phyloP scores from a whole-genome alignment of 129 eudicot genomes.

The Tagetes patula region DNA sequence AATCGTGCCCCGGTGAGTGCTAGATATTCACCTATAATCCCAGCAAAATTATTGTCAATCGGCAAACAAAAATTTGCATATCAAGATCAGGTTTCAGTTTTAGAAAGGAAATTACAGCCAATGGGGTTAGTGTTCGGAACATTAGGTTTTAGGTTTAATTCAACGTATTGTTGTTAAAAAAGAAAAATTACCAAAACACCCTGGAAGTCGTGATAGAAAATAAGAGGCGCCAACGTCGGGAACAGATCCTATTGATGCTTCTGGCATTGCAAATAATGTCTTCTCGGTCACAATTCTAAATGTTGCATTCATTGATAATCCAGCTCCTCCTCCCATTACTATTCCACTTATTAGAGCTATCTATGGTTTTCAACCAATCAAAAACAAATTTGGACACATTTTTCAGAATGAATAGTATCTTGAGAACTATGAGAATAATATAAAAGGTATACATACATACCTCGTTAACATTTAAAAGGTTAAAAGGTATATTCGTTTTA shows the following conservation, averaged over 20 bases:
- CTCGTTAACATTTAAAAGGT: too few species aligned
- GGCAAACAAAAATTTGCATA: background rate
- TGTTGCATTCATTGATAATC: slow-evolving; percentile 43
- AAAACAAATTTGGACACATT: too few species aligned
- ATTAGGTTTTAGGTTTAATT: too few species aligned
- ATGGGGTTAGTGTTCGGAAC: too few species aligned
- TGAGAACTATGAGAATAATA: too few species aligned
- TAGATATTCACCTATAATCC: slow-evolving; percentile 44
- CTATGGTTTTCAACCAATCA: background rate
- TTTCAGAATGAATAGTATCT: too few species aligned
- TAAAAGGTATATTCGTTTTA: too few species aligned
- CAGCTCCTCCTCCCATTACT: slow-evolving; percentile 68
- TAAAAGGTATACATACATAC: too few species aligned
- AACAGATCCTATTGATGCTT: slow-evolving; percentile 35
- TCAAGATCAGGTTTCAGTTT: background rate
- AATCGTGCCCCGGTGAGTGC: slow-evolving; percentile 50
- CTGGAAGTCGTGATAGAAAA: slow-evolving; percentile 37
- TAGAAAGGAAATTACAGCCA: background rate
- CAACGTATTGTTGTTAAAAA: too few species aligned
- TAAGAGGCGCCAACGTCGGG: slow-evolving; percentile 40
- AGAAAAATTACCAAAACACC: slow-evolving; percentile 28
- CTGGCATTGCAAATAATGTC: slow-evolving; percentile 38
- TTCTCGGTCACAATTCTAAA: slow-evolving; percentile 52
- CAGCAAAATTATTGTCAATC: background rate
- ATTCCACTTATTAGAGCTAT: slow-evolving; percentile 42